Evolutionary conservation across 371 early-diverging fungal genomes (phyloP).

Genomic region (Mortierella sp.): DNA sequence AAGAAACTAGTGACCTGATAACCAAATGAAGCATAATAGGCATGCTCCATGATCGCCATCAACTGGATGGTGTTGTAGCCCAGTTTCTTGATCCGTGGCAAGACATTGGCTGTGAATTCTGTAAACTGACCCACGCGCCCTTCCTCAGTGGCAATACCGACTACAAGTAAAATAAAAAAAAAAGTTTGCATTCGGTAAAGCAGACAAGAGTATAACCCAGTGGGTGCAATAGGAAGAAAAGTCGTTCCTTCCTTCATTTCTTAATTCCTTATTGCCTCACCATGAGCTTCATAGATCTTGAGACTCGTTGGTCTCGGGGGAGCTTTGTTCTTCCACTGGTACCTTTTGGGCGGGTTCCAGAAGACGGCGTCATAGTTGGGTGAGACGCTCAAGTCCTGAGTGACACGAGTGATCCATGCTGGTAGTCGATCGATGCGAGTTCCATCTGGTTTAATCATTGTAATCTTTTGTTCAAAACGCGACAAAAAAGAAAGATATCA

Average conservation of each 20-base stretch:
- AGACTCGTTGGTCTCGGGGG: slow-evolving; percentile 74
- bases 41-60: slow-evolving; percentile 99
- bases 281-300: slow-evolving; percentile 94
- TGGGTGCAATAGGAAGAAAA: too few relatives aligned
- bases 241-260: slow-evolving; percentile 94
- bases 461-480: too few relatives aligned
- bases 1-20: slow-evolving; percentile 98
- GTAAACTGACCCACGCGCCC: slow-evolving; percentile 84
- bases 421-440: slow-evolving; percentile 91
- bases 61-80: slow-evolving; percentile 96
- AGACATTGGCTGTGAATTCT: slow-evolving; percentile 87
- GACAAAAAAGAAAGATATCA: too few relatives aligned
- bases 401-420: slow-evolving; percentile 88
- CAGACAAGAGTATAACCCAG: too few relatives aligned
- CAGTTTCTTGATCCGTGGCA: slow-evolving; percentile 88
- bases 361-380: slow-evolving; percentile 91
- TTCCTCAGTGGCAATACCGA: slow-evolving; percentile 93
- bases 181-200: too few relatives aligned
- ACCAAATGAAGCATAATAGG: slow-evolving; percentile 98
- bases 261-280: slow-evolving; percentile 77
- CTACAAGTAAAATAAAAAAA: too few relatives aligned
- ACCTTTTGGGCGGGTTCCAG: slow-evolving; percentile 88
- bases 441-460: slow-evolving; percentile 77
- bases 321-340: slow-evolving; percentile 77
- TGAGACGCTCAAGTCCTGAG: slow-evolving; percentile 85